Percentiles rank a stretch among this genome's conserved stretches.
These are phyloP conservation scores for Cymbidium sinense DNA, from an alignment of 106 monocot species.

Conservation along the genomic window DNA sequence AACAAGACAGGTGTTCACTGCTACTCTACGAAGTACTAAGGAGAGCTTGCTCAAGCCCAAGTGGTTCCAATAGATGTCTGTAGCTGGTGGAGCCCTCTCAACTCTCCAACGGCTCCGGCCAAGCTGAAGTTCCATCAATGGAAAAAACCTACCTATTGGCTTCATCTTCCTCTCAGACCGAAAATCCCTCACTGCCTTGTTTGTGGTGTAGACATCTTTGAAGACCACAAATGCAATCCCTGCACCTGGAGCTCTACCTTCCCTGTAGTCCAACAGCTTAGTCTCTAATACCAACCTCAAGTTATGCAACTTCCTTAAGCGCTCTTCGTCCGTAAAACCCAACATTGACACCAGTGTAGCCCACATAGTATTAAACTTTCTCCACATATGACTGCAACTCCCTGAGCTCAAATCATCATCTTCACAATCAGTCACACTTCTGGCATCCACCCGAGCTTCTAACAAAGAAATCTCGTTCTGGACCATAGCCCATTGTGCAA, in stretches of 20 bases:
- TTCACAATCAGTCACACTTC: slow-evolving; percentile 5
- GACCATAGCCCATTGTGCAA: slow-evolving; percentile 40
- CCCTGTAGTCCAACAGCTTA: slow-evolving; percentile 62
- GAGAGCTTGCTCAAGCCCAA: slow-evolving; percentile 81
- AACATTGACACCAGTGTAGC: slow-evolving; percentile 25
- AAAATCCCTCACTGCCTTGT: slow-evolving; percentile 89
- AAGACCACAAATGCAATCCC: slow-evolving; percentile 93
- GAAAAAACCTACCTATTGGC: slow-evolving; percentile 73
- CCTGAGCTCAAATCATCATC: not conserved
- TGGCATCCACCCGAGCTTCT: slow-evolving; percentile 47
- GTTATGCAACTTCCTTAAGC: slow-evolving; percentile 49
- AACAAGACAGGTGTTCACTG: slow-evolving; percentile 83
- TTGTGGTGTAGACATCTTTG: slow-evolving; percentile 84
- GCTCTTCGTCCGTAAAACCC: slow-evolving; percentile 70
- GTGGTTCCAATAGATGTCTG: slow-evolving; percentile 98
- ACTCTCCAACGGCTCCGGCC: slow-evolving; percentile 85
- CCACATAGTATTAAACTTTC: slow-evolving; percentile 13
- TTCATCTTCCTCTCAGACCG: slow-evolving; percentile 67
- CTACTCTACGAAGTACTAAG: slow-evolving; percentile 44
- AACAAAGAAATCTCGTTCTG: slow-evolving; percentile 56
- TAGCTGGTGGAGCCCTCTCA: slow-evolving; percentile 81
- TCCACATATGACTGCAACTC: not conserved
- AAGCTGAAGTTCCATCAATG: slow-evolving; percentile 92
- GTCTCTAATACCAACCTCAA: slow-evolving; percentile 40
- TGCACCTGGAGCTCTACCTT: slow-evolving; percentile 70